phyloP scores from a whole-genome alignment of 1,284 basidiomycete species.

The Ustilago sp. region DNA sequence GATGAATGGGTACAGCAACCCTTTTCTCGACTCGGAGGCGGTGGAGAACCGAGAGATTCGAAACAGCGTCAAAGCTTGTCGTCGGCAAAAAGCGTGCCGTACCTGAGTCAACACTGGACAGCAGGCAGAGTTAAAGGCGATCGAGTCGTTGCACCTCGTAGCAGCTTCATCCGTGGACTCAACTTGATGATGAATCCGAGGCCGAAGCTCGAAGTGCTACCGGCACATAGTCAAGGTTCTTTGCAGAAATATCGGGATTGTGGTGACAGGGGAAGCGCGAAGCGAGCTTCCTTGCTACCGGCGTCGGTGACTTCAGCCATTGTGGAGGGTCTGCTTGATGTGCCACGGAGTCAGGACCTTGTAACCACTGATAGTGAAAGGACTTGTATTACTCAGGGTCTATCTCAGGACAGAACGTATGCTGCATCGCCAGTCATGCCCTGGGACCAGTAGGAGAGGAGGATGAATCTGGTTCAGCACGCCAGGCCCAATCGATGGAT shows the following conservation, averaged over 20 bases:
- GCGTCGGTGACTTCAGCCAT: conserved; percentile 6
- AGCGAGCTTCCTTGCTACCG: neutral
- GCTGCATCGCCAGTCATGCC: neutral
- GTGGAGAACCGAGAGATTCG: neutral
- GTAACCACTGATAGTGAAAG: conserved; percentile 16
- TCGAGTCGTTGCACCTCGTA: conserved; percentile 34
- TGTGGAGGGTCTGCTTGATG: conserved; percentile 14
- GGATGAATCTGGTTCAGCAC: neutral
- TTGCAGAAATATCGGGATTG: neutral
- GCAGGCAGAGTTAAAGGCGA: conserved; percentile 40
- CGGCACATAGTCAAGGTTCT: neutral
- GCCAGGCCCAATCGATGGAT: neutral
- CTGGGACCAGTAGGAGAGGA: neutral
- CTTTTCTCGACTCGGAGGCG: neutral
- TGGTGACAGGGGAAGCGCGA: neutral
- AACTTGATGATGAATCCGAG: conserved; percentile 39
- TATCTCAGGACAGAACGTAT: neutral
- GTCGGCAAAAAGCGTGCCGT: conserved; percentile 33
- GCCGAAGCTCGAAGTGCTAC: conserved; percentile 47
- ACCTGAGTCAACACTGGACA: conserved; percentile 35
- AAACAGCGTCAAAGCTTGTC: conserved; percentile 18
- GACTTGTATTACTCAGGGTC: conserved; percentile 10
- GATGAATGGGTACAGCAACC: conserved; percentile 26
- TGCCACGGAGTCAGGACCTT: neutral
- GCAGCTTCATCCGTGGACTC: conserved; percentile 31